Evolutionary conservation across 805 yeast species (phyloP).

Genomic region (Candida ascalaphidarum): DNA sequence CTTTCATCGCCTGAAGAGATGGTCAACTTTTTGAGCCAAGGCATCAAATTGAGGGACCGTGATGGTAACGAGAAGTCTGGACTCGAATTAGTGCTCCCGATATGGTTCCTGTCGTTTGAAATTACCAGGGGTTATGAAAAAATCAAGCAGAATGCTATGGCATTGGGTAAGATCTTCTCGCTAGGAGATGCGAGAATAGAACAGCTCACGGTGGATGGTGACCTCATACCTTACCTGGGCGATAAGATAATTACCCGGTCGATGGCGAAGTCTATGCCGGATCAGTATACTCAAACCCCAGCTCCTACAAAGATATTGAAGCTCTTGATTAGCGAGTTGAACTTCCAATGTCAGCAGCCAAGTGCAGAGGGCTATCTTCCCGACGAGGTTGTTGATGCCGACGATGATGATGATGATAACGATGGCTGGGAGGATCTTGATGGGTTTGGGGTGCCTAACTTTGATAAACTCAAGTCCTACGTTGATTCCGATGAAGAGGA

Average conservation of each 20-base stretch:
- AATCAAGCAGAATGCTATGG: constrained; percentile 59
- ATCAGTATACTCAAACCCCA: constrained; percentile 54
- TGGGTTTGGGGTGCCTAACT: constrained; percentile 54
- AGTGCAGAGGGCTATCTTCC: constrained; percentile 29
- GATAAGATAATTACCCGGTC: constrained; percentile 80
- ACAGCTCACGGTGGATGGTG: constrained; percentile 63
- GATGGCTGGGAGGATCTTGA: constrained; percentile 77
- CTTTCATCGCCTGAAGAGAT: constrained; percentile 53
- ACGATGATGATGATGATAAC: constrained; percentile 35
- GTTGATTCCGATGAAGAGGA: constrained; percentile 38
- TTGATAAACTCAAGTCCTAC: constrained; percentile 53
- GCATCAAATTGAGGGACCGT: constrained; percentile 14
- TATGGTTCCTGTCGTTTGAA: constrained; percentile 82
- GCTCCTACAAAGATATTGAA: constrained; percentile 68
- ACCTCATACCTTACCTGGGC: constrained; percentile 50
- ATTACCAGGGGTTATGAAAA: constrained; percentile 70
- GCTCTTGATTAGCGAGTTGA: constrained; percentile 60
- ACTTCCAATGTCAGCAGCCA: constrained; percentile 50
- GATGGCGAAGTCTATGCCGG: constrained; percentile 61
- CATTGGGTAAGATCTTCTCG: constrained; percentile 58
- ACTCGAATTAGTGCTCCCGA: constrained; percentile 51
- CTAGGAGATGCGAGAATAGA: constrained; percentile 48
- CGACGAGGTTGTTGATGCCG: constrained; percentile 14
- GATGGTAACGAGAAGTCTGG: constrained; percentile 11
- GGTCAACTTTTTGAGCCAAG: constrained; percentile 46